These are phyloP conservation scores for Termitomyces sp. DNA, from an alignment of 768 basidiomycete species.

Conservation along the genomic window DNA sequence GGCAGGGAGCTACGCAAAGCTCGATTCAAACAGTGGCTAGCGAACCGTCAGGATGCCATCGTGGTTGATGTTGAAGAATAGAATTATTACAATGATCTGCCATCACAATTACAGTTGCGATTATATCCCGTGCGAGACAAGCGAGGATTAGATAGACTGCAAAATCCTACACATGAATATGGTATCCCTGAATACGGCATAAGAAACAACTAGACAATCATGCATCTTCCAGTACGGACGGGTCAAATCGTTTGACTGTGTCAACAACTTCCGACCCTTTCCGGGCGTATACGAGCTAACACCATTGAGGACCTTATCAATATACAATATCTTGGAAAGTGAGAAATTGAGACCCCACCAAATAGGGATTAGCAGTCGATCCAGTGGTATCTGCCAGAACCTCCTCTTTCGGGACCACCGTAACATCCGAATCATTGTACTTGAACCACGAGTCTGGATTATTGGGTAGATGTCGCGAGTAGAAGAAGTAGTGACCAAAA, in stretches of 20 bases:
- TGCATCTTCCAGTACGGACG: slow-evolving; percentile 20
- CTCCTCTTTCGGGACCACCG: slow-evolving; percentile 71
- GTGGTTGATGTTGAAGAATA: slow-evolving; percentile 21
- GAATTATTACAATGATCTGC: neutral
- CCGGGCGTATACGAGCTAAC: slow-evolving; percentile 76
- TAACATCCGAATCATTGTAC: slow-evolving; percentile 90
- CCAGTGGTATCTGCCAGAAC: slow-evolving; percentile 90
- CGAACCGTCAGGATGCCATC: slow-evolving; percentile 29
- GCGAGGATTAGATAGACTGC: neutral
- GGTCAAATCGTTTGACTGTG: slow-evolving; percentile 67
- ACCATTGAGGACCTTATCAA: neutral
- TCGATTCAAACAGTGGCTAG: slow-evolving; percentile 47
- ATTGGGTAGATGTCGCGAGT: slow-evolving; percentile 81
- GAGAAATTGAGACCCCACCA: slow-evolving; percentile 43
- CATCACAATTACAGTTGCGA: neutral
- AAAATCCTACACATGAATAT: slow-evolving; percentile 10
- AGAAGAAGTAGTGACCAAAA: slow-evolving; percentile 95
- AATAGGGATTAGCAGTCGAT: slow-evolving; percentile 83
- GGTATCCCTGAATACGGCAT: slow-evolving; percentile 6
- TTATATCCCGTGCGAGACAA: neutral
- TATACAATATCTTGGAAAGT: neutral
- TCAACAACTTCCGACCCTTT: slow-evolving; percentile 76
- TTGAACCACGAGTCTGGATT: slow-evolving; percentile 89
- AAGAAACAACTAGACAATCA: slow-evolving; percentile 2
- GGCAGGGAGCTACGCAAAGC: slow-evolving; percentile 55